Evolutionary conservation across 768 basidiomycete species (phyloP).

Genomic region (Mycena epipterygia): DNA sequence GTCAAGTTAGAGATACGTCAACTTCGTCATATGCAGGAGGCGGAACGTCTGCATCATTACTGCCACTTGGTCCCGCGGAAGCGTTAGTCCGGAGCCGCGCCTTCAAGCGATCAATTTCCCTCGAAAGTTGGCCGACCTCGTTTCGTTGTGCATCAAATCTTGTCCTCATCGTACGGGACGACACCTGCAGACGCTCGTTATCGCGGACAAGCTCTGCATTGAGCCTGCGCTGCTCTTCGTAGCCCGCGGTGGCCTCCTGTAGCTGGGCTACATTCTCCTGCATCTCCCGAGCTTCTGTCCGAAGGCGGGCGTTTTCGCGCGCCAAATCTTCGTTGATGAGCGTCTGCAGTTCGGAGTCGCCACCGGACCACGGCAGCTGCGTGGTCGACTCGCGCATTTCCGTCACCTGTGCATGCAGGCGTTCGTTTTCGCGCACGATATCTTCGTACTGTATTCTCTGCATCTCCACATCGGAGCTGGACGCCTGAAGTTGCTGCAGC

Average conservation of each 20-base stretch:
- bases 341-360: constrained; percentile 35
- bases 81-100: constrained; percentile 3
- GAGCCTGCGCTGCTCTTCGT: constrained; percentile 22
- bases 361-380: constrained; percentile 36
- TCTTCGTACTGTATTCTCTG: constrained; percentile 34
- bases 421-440: constrained; percentile 32
- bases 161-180: constrained; percentile 11
- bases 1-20: background rate
- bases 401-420: constrained; percentile 16
- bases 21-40: constrained; percentile 28
- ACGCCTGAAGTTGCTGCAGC: constrained; percentile 21
- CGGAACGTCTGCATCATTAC: constrained; percentile 19
- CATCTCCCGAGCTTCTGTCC: constrained; percentile 28
- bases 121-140: constrained; percentile 24
- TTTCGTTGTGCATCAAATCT: constrained; percentile 22
- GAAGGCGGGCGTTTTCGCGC: constrained; percentile 28
- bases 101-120: constrained; percentile 29
- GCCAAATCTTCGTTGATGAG: constrained; percentile 36
- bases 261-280: constrained; percentile 29
- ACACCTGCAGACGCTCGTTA: constrained; percentile 14
- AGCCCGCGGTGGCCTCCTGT: constrained; percentile 23
- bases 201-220: constrained; percentile 24
- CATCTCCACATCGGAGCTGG: constrained; percentile 32
- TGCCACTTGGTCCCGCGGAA: constrained; percentile 6
- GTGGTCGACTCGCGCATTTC: constrained; percentile 38